Conservation (phyloP, 2,329 filamentous ascomycete species). For the Hymenoscyphus infarciens region DNA sequence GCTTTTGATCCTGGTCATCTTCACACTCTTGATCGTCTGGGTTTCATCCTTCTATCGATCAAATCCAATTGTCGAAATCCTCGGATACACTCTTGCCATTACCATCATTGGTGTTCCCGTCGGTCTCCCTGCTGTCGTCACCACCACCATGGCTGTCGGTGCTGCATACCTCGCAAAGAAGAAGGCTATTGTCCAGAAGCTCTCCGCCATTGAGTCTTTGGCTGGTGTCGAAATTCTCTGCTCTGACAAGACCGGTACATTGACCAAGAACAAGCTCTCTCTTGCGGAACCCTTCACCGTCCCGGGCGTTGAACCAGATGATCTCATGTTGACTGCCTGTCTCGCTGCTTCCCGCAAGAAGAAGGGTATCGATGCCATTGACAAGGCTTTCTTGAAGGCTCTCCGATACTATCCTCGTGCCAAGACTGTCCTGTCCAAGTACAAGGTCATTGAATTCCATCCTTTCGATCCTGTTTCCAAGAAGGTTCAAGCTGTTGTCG, state of each 20-base stretch:
- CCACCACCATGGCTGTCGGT: conserved; percentile 92
- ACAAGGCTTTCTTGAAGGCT: conserved; percentile 90
- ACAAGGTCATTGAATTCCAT: conserved; percentile 79
- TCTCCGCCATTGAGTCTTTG: conserved; percentile 86
- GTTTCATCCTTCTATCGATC: conserved; percentile 84
- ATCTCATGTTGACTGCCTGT: conserved; percentile 89
- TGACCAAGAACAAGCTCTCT: conserved; percentile 93
- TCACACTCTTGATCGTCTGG: conserved; percentile 81
- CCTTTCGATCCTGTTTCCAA: conserved; percentile 93
- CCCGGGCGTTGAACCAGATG: conserved; percentile 75
- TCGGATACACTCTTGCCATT: conserved; percentile 82
- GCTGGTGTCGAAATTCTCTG: conserved; percentile 92
- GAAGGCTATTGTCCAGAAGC: conserved; percentile 89
- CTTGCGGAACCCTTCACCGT: conserved; percentile 82
- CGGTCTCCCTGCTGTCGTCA: conserved; percentile 89
- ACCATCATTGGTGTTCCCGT: conserved; percentile 91
- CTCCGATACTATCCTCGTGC: conserved; percentile 78
- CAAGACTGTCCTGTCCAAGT: conserved; percentile 76
- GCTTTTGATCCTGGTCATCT: conserved; percentile 74
- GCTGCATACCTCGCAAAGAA: conserved; percentile 89
- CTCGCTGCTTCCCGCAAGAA: conserved; percentile 88
- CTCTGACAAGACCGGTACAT: conserved; percentile 89
- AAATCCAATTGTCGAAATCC: conserved; percentile 73
- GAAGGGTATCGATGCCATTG: conserved; percentile 92
- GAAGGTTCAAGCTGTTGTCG: conserved; percentile 81